Base-by-base conservation (phyloP, 768 basidiomycete species). In the Leccinum arenicola region DNA sequence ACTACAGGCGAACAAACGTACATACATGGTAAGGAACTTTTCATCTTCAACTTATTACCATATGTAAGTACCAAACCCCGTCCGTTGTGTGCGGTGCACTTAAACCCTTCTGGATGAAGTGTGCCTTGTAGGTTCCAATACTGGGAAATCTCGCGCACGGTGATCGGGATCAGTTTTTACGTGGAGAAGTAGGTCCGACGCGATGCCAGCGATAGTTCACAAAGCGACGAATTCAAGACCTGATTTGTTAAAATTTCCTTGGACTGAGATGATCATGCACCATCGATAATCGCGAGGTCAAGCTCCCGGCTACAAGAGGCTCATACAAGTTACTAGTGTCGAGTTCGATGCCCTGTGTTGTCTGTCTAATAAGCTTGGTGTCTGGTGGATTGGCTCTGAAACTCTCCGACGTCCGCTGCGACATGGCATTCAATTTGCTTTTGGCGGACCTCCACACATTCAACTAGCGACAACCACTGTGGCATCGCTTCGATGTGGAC, bases 161-260 rank as follows among this genome's bases (percentile, higher is more conserved):
- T 51, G 21, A 52, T 69, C 61, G 57, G 61, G 36, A 54, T 65
- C 61, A 50, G 35, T 9, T 25, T 64, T 69, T 69, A 68, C 65
- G 67, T 67, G 63, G 66, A 62, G 68, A 66, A 61, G 54, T n/a
- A 14, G 4, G 45, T 47, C 52, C 59, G 59, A 59, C 53, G 48
- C 48, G 38, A 55, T 60, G 53, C 51, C 49, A 58, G 38, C 56
- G 54, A 58, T 52, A 50, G 23, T 29, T 56, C 53, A 57, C 40
- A 33, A 27, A 19, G 33, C 25, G 33, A 48, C 9, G 11, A 11
- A 33, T 33, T 33, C 23, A 52, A 35, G 33, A 35, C 45, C 45
- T 12, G 60, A 61, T 64, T 67, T 43, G 7, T 43, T 2, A 3
- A 45, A 19, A 3, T 61, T 62, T 68, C 51, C 38, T 59, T 51